These are phyloP conservation scores for Hypoxylon sp. DNA, from an alignment of 2,329 filamentous ascomycete genomes.

Conservation along the genomic window DNA sequence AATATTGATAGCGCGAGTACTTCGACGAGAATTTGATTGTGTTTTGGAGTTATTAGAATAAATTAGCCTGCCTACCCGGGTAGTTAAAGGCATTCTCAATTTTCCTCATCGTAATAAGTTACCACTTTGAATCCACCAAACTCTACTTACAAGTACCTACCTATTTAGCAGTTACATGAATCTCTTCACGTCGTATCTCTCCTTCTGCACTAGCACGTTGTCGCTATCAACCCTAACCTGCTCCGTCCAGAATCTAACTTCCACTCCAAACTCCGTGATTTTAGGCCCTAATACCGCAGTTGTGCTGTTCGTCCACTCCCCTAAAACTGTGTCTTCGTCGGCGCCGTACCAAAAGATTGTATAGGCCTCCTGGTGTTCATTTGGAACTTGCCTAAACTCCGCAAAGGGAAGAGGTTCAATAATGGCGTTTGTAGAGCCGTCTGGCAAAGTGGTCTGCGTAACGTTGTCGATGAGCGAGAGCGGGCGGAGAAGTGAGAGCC, in stretches of 20 bases:
- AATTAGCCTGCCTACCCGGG: background rate
- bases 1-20: too few species aligned
- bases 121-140: too few species aligned
- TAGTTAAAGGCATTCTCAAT: background rate
- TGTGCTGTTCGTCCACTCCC: constrained; percentile 49
- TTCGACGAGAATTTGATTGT: too few species aligned
- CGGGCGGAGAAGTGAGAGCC: constrained; percentile 47
- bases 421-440: constrained; percentile 45
- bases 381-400: constrained; percentile 47
- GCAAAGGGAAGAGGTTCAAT: constrained; percentile 49
- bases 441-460: constrained; percentile 41
- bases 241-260: constrained; percentile 50
- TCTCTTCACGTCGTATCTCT: constrained; percentile 33
- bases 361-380: constrained; percentile 46
- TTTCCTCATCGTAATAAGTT: background rate
- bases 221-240: constrained; percentile 47
- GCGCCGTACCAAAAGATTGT: constrained; percentile 49
- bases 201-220: constrained; percentile 39
- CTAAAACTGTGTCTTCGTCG: constrained; percentile 41
- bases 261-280: constrained; percentile 43
- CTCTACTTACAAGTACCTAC: too few species aligned
- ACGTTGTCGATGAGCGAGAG: constrained; percentile 49
- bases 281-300: constrained; percentile 42
- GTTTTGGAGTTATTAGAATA: too few species aligned
- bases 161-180: background rate